Evolutionary conservation across 2,329 filamentous ascomycete genomes (phyloP).

Genomic region (Apiospora rasikravindrae): DNA sequence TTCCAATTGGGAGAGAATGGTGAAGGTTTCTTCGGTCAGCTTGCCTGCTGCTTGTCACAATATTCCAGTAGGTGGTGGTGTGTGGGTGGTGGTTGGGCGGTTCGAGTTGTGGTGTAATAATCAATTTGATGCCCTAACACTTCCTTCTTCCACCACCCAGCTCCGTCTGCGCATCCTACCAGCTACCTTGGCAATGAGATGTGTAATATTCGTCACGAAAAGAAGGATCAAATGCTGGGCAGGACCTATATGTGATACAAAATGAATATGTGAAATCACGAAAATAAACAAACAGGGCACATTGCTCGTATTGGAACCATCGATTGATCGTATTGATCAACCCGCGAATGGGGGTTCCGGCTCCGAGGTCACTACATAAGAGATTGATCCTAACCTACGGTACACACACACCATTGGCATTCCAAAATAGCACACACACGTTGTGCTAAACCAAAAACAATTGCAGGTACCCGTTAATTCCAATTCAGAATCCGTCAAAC

Average conservation of each 20-base stretch:
- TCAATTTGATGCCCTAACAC: slow-evolving; percentile 11
- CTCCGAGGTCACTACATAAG: neutral
- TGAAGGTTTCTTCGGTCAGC: neutral
- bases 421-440: slow-evolving; percentile 5
- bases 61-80: neutral
- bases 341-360: neutral
- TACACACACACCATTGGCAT: neutral
- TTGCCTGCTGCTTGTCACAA: neutral
- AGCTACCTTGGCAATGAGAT: neutral
- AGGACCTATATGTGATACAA: neutral
- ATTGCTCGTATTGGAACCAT: neutral
- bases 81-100: neutral
- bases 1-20: neutral
- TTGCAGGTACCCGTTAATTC: slow-evolving; percentile 16
- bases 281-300: neutral
- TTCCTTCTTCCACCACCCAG: neutral
- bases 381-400: neutral
- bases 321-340: neutral
- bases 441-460: slow-evolving; percentile 12
- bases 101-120: neutral
- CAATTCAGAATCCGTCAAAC: neutral
- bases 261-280: neutral
- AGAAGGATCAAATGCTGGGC: neutral
- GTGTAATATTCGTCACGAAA: neutral
- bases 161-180: neutral